These are phyloP conservation scores for Castanea mollissima DNA, from an alignment of 306 rosid species.

Conservation along the genomic window DNA sequence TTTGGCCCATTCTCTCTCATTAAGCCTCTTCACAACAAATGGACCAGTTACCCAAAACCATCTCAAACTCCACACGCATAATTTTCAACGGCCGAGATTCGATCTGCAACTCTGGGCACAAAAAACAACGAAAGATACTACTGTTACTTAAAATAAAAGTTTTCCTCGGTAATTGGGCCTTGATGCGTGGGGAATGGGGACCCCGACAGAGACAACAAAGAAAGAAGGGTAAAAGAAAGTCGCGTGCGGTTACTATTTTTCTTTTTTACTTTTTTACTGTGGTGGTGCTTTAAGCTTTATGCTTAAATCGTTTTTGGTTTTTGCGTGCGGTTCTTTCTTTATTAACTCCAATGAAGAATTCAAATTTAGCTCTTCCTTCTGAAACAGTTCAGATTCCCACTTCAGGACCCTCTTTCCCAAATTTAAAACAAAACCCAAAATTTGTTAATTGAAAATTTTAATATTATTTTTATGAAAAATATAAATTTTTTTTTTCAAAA, in stretches of 20 bases:
- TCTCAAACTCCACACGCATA: not conserved
- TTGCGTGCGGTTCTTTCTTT: constrained; percentile 1
- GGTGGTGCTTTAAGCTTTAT: not conserved
- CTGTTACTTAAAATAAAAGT: not conserved
- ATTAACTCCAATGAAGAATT: not conserved
- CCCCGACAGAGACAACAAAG: constrained; percentile 19
- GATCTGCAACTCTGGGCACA: not conserved
- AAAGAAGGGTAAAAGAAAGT: constrained; percentile 22
- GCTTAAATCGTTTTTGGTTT: not conserved
- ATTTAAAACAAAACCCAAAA: not conserved
- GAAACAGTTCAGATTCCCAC: constrained; percentile 34
- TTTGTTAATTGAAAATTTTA: too few relatives aligned
- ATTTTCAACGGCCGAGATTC: constrained; percentile 20
- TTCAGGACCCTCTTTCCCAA: constrained; percentile 23
- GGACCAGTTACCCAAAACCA: not conserved
- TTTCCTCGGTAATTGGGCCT: not conserved
- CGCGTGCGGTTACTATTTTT: constrained; percentile 15
- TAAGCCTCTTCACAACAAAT: not conserved
- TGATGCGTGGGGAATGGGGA: not conserved
- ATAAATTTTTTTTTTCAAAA: too few relatives aligned
- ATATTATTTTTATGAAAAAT: too few relatives aligned
- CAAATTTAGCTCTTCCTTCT: constrained; percentile 9
- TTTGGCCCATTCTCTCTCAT: too few relatives aligned
- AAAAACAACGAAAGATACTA: not conserved
- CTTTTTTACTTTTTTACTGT: not conserved